Percentiles rank a stretch among this genome's conserved stretches.
Conservation (phyloP, 192 early-diverging fungal genomes). For the Polychytrium aggregatum region DNA sequence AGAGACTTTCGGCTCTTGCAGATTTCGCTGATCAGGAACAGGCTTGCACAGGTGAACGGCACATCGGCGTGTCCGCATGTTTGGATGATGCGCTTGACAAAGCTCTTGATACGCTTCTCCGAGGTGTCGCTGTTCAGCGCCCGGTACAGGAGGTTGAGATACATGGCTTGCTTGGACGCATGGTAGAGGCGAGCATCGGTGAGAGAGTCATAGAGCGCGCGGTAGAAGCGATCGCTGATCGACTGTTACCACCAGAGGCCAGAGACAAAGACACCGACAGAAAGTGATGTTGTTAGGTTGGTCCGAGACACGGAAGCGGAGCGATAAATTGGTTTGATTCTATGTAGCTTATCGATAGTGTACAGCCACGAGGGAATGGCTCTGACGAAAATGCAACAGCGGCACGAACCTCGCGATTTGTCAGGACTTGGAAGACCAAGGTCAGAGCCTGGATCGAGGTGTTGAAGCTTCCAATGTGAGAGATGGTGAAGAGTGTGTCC, state of each 20-base stretch:
- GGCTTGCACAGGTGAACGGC: constrained; percentile 72
- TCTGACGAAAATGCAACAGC: too few species aligned
- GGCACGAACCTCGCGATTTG: too few species aligned
- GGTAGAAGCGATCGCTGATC: constrained; percentile 80
- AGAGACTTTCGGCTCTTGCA: constrained; percentile 41
- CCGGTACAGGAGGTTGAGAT: constrained; percentile 82
- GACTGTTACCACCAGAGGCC: too few species aligned
- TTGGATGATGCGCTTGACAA: constrained; percentile 86
- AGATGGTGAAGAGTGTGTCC: constrained; percentile 82
- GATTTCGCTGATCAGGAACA: constrained; percentile 75
- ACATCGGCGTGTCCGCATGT: constrained; percentile 46
- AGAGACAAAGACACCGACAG: too few species aligned
- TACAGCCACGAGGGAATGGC: too few species aligned
- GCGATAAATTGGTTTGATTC: too few species aligned
- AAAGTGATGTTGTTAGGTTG: too few species aligned
- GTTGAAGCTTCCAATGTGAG: constrained; percentile 82
- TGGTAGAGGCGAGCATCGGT: constrained; percentile 65
- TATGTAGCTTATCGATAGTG: too few species aligned
- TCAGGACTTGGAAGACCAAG: constrained; percentile 70
- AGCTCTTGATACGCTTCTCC: constrained; percentile 59
- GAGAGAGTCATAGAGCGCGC: constrained; percentile 79
- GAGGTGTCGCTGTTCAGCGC: constrained; percentile 67
- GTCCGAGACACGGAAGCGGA: too few species aligned
- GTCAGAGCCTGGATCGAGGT: constrained; percentile 87
- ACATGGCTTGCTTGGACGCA: constrained; percentile 84